Conservation (phyloP, 192 early-diverging fungal genomes). For the Lobosporangium transversale region DNA sequence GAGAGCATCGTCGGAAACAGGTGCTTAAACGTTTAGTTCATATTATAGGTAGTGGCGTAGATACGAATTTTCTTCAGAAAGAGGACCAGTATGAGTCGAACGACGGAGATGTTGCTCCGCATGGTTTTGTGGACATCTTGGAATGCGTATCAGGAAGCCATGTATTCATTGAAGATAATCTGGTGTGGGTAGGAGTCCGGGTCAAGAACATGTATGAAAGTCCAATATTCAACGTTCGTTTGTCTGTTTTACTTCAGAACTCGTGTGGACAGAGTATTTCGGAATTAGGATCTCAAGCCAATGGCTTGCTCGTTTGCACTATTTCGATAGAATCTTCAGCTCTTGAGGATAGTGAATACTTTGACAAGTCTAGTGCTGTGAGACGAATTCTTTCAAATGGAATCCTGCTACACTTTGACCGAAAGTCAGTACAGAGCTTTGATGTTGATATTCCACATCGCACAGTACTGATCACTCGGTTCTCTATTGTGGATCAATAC, state of each 20-base stretch:
- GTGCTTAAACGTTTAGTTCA: conserved; percentile 17
- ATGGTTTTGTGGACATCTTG: neutral
- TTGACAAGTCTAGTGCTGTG: conserved; percentile 9
- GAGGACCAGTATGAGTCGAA: neutral
- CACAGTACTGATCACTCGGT: neutral
- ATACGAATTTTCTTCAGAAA: neutral
- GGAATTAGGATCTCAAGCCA: neutral
- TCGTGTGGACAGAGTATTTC: conserved; percentile 5
- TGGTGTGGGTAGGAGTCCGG: conserved; percentile 8
- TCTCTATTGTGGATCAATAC: neutral
- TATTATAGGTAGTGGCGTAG: conserved; percentile 14
- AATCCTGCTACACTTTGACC: conserved; percentile 1
- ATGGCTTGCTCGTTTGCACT: neutral
- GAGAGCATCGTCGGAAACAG: conserved; percentile 7
- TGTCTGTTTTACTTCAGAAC: neutral
- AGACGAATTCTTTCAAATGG: neutral
- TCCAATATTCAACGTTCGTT: conserved; percentile 3
- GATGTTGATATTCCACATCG: neutral
- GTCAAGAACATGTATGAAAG: conserved; percentile 14
- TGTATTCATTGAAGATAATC: neutral
- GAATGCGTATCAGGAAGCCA: conserved; percentile 25
- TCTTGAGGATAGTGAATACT: neutral
- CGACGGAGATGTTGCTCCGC: neutral
- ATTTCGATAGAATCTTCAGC: neutral
- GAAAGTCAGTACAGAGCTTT: neutral